Conservation (phyloP, 306 rosid species). For the Fragaria ananassa region DNA sequence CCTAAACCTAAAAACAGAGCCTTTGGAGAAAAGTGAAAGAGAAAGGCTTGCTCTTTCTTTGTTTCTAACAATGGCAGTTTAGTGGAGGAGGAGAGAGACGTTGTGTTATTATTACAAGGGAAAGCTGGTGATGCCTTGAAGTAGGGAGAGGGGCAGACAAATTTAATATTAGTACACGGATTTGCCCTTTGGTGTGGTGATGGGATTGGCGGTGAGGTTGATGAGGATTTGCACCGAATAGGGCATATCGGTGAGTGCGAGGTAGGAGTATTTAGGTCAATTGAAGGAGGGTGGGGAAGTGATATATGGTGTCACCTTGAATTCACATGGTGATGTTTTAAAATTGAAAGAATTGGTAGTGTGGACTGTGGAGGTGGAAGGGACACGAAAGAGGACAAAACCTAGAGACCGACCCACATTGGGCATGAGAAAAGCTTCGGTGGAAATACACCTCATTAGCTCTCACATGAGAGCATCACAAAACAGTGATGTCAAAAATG, state of each 20-base stretch:
- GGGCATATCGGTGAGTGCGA: not conserved
- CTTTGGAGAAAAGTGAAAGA: not conserved
- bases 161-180: not conserved
- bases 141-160: not conserved
- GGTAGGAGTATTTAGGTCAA: slow-evolving; percentile 25
- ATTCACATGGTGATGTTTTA: slow-evolving; percentile 27
- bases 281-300: not conserved
- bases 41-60: not conserved
- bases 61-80: not conserved
- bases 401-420: not conserved
- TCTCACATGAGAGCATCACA: too few species aligned
- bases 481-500: too few species aligned
- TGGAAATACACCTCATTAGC: not conserved
- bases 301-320: slow-evolving; percentile 5
- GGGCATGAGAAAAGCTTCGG: not conserved
- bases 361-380: not conserved
- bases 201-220: not conserved
- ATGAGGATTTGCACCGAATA: slow-evolving; percentile 1
- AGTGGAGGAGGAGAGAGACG: not conserved
- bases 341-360: not conserved
- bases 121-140: not conserved
- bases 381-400: not conserved
- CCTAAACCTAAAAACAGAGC: not conserved
- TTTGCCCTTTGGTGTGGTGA: not conserved
- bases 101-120: not conserved